A percentile compares a stretch with the other conserved stretches of the same genome.
phyloP scores from a whole-genome alignment of 169 alveolate species.

The Plasmodium malariae region DNA sequence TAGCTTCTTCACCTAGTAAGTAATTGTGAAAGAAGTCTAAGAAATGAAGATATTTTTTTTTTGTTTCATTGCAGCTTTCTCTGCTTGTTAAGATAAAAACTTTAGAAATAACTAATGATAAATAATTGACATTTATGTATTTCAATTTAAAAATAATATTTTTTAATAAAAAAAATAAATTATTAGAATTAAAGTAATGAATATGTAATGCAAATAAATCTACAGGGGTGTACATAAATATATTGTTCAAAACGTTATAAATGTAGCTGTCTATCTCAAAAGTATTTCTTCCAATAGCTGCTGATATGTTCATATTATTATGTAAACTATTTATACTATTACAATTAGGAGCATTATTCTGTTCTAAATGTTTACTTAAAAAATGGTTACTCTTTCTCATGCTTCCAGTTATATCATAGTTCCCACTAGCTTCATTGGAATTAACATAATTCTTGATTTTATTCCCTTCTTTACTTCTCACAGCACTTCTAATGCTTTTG shows the following conservation, averaged over 20 bases:
- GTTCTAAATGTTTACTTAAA: background rate
- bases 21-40: conserved; percentile 50
- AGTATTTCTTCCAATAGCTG: background rate
- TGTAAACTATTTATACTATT: background rate
- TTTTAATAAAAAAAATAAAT: conserved; percentile 31
- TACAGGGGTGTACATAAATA: conserved; percentile 49
- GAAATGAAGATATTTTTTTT: conserved; percentile 14
- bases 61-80: conserved; percentile 44
- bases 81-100: conserved; percentile 3
- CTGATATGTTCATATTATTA: background rate
- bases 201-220: conserved; percentile 49
- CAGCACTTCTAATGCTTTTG: background rate
- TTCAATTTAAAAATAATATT: conserved; percentile 42
- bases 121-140: conserved; percentile 19
- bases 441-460: background rate
- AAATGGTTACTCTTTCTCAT: background rate
- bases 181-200: conserved; percentile 34
- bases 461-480: background rate
- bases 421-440: background rate
- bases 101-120: conserved; percentile 39
- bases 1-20: conserved; percentile 48
- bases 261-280: conserved; percentile 45
- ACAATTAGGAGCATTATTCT: background rate
- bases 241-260: conserved; percentile 34
- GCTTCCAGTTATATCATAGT: background rate